These are phyloP conservation scores for Myxozyma geophila DNA, from an alignment of 805 yeast species.

Conservation along the genomic window DNA sequence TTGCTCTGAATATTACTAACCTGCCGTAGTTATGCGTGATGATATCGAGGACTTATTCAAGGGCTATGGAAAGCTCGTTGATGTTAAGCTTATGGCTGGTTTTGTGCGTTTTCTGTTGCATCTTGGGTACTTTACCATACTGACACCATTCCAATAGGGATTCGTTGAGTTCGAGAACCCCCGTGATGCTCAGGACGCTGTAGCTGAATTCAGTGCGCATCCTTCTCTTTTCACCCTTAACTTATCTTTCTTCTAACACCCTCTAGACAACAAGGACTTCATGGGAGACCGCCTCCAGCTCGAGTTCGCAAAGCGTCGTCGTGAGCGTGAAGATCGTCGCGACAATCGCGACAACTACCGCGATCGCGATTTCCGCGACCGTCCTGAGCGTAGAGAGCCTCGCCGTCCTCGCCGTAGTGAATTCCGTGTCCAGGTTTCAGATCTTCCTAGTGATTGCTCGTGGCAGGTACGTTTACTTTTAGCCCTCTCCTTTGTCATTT, in stretches of 20 bases:
- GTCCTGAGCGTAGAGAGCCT: slow-evolving; percentile 34
- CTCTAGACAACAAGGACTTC: slow-evolving; percentile 42
- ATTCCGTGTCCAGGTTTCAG: slow-evolving; percentile 41
- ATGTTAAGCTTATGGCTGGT: slow-evolving; percentile 58
- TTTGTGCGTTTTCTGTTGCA: slow-evolving; percentile 34
- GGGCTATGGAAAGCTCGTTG: slow-evolving; percentile 57
- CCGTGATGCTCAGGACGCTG: slow-evolving; percentile 43
- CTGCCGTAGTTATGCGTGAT: slow-evolving; percentile 28
- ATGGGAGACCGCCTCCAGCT: slow-evolving; percentile 45
- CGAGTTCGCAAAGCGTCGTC: slow-evolving; percentile 45
- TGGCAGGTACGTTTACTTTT: slow-evolving; percentile 41
- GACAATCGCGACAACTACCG: slow-evolving; percentile 25
- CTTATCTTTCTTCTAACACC: background rate
- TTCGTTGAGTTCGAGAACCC: slow-evolving; percentile 43
- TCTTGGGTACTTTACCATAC: background rate
- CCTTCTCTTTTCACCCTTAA: background rate
- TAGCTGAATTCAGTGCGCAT: slow-evolving; percentile 37
- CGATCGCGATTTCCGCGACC: slow-evolving; percentile 33
- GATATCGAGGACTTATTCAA: slow-evolving; percentile 57
- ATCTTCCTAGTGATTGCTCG: slow-evolving; percentile 39
- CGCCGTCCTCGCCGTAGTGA: slow-evolving; percentile 38
- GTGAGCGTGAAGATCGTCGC: slow-evolving; percentile 38
- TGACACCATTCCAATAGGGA: slow-evolving; percentile 34
- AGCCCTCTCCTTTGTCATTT: background rate
- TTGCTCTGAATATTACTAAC: background rate